A percentile compares a stretch with the other conserved stretches of the same genome.
Evolutionary conservation across 1,284 basidiomycete genomes (phyloP).

Genomic region (Trichosporon sp.): DNA sequence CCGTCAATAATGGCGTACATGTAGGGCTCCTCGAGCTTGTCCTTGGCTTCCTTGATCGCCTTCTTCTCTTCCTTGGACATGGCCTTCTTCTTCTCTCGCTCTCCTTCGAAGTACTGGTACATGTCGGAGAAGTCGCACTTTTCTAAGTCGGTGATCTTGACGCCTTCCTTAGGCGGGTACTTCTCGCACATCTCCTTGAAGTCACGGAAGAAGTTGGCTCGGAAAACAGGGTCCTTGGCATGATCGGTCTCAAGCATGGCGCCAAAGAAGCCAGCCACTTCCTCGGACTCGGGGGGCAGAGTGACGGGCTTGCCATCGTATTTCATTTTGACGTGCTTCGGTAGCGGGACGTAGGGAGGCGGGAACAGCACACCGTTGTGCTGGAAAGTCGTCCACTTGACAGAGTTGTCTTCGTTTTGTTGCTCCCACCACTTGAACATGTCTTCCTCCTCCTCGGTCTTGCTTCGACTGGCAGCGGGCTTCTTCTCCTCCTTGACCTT

Average conservation of each 20-base stretch:
- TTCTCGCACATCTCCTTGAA: constrained; percentile 73
- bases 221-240: constrained; percentile 80
- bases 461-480: constrained; percentile 50
- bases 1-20: constrained; percentile 83
- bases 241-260: constrained; percentile 92
- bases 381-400: constrained; percentile 88
- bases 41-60: constrained; percentile 75
- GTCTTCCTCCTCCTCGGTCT: constrained; percentile 33
- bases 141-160: constrained; percentile 70
- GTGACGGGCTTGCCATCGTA: constrained; percentile 81
- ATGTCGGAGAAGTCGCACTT: constrained; percentile 93
- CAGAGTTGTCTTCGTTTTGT: constrained; percentile 51
- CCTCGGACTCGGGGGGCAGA: constrained; percentile 81
- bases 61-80: constrained; percentile 84
- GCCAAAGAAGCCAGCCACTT: constrained; percentile 95
- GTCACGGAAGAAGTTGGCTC: constrained; percentile 93
- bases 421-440: constrained; percentile 76
- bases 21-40: constrained; percentile 77
- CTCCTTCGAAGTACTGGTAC: constrained; percentile 85
- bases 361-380: constrained; percentile 96
- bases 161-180: constrained; percentile 65
- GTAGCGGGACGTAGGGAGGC: constrained; percentile 83
- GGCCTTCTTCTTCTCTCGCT: constrained; percentile 88
- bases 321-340: constrained; percentile 83
- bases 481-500: constrained; percentile 55